Evolutionary conservation across 345 rosid genomes (phyloP).

Genomic region (Acer yangbiense): DNA sequence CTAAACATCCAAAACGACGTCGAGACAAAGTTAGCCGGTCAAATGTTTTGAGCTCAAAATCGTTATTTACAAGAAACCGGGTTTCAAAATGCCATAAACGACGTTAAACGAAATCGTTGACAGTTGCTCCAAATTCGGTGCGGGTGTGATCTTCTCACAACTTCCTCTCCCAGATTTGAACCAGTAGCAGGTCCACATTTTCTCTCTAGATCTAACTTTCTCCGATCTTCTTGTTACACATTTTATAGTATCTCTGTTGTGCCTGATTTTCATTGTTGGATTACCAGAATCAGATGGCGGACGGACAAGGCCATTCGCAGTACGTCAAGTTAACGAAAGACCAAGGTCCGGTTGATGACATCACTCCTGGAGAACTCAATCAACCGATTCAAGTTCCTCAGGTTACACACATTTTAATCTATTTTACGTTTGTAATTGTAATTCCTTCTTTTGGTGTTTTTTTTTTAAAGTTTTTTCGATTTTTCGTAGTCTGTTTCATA

Average conservation of each 20-base stretch:
- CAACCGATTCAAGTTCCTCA: constrained; percentile 83
- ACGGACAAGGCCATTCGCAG: constrained; percentile 52
- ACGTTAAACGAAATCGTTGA: not conserved
- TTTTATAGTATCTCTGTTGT: too few relatives aligned
- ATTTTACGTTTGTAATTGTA: too few relatives aligned
- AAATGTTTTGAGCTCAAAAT: not conserved
- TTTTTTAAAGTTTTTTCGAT: not conserved
- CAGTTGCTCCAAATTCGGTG: constrained; percentile 12
- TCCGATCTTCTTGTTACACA: not conserved
- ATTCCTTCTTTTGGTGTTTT: too few relatives aligned
- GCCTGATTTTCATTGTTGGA: not conserved
- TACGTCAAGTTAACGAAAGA: constrained; percentile 72
- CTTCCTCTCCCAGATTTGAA: not conserved
- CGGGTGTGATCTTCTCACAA: not conserved
- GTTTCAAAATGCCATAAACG: not conserved
- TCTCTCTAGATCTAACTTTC: not conserved
- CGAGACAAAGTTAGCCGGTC: not conserved
- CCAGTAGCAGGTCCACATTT: not conserved
- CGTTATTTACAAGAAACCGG: not conserved
- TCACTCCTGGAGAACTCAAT: constrained; percentile 90
- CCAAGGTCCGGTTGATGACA: constrained; percentile 60
- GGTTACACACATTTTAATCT: constrained; percentile 28
- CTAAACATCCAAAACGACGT: not conserved
- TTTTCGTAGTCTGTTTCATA: not conserved
- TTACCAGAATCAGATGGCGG: constrained; percentile 49